Evolutionary conservation across 345 rosid genomes (phyloP), one percentile per base, ranked within the genome.

Genomic region (Schrenkiella parvula): DNA sequence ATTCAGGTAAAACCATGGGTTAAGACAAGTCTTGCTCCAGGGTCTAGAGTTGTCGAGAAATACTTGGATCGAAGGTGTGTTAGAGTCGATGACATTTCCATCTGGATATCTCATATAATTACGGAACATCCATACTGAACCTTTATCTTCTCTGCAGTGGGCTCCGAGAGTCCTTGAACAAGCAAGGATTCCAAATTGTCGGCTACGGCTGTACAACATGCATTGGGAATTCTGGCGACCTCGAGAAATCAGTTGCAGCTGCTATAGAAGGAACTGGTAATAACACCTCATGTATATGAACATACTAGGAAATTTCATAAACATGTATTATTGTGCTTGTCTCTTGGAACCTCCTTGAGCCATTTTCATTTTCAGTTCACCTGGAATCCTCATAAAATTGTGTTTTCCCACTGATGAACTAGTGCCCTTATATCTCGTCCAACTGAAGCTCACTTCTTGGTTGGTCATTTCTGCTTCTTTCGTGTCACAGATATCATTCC

Each of bases 121-220:
- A 51, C 1, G 8, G 25, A 26, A 76, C 37, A 44, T 23, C 1
- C 29, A 32, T 68, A 51, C 51, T 69, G 48, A 70, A 76, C 9
- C 4, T 75, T 41, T 62, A 5, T 15, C 51, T 70, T 63, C 55
- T 70, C 55, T 64, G 68, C 81, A 90, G 97, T 72, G 97, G 92
- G 6, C 79, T 87, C 80, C 97, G 82, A 71, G 68, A 84, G 73
- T 83, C 79, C 72, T 77, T 88, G 79, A 81, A 80, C 68, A 79
- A 80, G 50, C 89, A 80, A 64, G 95, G 92, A 63, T 90, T 90
- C 80, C 63, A 87, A 60, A 80, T 87, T 61, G 95, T 90, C 12
- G 92, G 97, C 10, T 88, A 85, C 56, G 95, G 97, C 46, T 90
- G 95, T 85, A 90, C 95, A 47, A 87, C 95, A 42, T 90, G 92